phyloP scores from a whole-genome alignment of 768 basidiomycete genomes.

The Panus rudis region DNA sequence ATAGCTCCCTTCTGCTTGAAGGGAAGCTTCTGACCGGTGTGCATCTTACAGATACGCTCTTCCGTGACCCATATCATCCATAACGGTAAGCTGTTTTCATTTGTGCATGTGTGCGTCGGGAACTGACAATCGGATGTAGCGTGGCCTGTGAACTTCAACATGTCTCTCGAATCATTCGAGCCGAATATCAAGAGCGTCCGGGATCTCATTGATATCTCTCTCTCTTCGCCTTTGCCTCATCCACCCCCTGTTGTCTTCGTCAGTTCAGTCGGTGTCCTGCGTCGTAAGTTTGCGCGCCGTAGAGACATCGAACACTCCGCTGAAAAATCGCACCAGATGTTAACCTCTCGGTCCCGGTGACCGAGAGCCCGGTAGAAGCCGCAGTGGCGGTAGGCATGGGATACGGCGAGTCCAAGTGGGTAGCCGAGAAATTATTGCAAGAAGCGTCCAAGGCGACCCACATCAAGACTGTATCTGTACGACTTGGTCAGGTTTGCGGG shows the following conservation, averaged over 20 bases:
- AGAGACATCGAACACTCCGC: background rate
- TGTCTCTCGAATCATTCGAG: slow-evolving; percentile 17
- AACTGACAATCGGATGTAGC: slow-evolving; percentile 7
- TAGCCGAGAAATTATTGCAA: slow-evolving; percentile 18
- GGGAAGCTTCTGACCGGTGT: background rate
- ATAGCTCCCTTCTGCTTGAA: background rate
- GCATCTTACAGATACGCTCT: background rate
- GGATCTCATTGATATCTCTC: slow-evolving; percentile 18
- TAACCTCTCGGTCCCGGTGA: background rate
- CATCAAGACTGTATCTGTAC: slow-evolving; percentile 9
- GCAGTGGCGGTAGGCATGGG: slow-evolving; percentile 19
- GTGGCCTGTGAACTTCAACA: slow-evolving; percentile 23
- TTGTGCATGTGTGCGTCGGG: background rate
- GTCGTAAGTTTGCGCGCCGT: slow-evolving; percentile 4
- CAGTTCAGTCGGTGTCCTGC: slow-evolving; percentile 17
- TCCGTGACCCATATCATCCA: slow-evolving; percentile 14
- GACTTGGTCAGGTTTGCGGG: slow-evolving; percentile 32
- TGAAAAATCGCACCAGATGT: background rate
- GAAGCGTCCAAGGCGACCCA: slow-evolving; percentile 5
- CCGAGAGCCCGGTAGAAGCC: slow-evolving; percentile 6
- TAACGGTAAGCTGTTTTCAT: slow-evolving; percentile 9
- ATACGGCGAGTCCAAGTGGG: slow-evolving; percentile 29
- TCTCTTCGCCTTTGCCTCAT: slow-evolving; percentile 8
- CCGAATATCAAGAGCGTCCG: slow-evolving; percentile 16
- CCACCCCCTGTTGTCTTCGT: slow-evolving; percentile 17